A percentile compares a stretch with the other conserved stretches of the same genome.
These are phyloP conservation scores for Sporothrix brunneoviolacea DNA, from an alignment of 2,329 filamentous ascomycete species.

Conservation along the genomic window DNA sequence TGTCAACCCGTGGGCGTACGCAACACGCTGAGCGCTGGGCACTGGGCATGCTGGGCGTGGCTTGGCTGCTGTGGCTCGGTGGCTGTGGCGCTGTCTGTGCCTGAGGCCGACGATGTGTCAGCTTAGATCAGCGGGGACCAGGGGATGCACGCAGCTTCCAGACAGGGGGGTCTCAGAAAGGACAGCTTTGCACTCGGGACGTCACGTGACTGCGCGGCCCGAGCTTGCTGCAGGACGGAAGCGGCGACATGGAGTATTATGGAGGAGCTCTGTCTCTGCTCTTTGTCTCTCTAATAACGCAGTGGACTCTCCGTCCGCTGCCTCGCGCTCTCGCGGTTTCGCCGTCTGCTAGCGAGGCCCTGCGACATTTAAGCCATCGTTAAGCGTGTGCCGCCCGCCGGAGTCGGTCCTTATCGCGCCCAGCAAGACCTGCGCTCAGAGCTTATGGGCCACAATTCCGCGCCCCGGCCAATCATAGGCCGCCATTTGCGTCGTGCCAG, in stretches of 20 bases:
- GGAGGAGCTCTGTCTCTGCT: too few species aligned
- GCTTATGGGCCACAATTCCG: neutral
- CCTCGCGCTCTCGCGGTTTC: too few species aligned
- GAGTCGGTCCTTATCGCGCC: constrained; percentile 6
- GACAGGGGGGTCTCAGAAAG: neutral
- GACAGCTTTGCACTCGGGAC: neutral
- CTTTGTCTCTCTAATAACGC: too few species aligned
- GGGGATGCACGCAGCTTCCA: neutral
- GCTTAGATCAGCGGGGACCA: too few species aligned
- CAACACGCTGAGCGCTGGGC: too few species aligned
- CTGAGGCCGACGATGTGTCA: too few species aligned
- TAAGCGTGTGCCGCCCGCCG: constrained; percentile 6
- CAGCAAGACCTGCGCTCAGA: neutral
- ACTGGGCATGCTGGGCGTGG: too few species aligned
- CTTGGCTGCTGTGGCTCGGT: neutral
- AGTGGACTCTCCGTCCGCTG: too few species aligned
- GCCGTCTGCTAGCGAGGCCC: too few species aligned
- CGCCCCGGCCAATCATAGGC: neutral
- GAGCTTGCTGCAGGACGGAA: too few species aligned
- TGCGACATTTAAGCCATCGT: constrained; percentile 10
- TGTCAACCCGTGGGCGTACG: too few species aligned
- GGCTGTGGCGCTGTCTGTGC: neutral
- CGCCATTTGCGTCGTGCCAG: neutral
- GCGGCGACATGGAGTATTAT: too few species aligned
- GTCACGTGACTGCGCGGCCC: neutral